Percentiles rank a stretch among this genome's conserved stretches.
Evolutionary conservation across 257 asterid genomes (phyloP).

Genomic region (Primulina eburnea): DNA sequence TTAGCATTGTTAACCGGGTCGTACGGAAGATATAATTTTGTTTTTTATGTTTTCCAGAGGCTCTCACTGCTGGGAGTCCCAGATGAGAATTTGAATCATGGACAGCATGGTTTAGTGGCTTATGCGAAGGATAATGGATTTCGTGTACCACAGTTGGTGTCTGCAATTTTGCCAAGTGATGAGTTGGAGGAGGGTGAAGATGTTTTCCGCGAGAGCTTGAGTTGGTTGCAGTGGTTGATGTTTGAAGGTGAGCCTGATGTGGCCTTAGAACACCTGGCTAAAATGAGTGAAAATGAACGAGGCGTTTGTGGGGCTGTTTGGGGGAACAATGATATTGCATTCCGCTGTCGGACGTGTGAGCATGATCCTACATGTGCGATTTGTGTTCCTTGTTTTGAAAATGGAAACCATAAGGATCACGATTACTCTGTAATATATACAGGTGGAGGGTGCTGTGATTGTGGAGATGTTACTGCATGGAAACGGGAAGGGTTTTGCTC

Average conservation of each 20-base stretch:
- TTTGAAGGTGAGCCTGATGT: slow-evolving; percentile 67
- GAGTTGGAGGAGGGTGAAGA: slow-evolving; percentile 54
- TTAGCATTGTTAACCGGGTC: slow-evolving; percentile 11
- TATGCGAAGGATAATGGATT: slow-evolving; percentile 54
- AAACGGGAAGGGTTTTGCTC: slow-evolving; percentile 95
- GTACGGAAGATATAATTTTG: slow-evolving; percentile 3
- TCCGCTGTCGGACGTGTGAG: slow-evolving; percentile 90
- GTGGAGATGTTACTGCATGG: slow-evolving; percentile 99
- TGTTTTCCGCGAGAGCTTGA: slow-evolving; percentile 51
- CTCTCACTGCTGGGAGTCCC: slow-evolving; percentile 66
- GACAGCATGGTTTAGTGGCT: slow-evolving; percentile 54
- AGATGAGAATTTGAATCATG: slow-evolving; percentile 42
- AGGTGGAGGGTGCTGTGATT: slow-evolving; percentile 97
- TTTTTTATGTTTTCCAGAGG: slow-evolving; percentile 53
- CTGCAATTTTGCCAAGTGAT: slow-evolving; percentile 65
- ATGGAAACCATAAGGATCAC: slow-evolving; percentile 92
- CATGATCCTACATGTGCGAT: slow-evolving; percentile 96
- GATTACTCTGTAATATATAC: slow-evolving; percentile 86
- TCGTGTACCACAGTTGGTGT: slow-evolving; percentile 44
- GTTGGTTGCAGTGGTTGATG: slow-evolving; percentile 95
- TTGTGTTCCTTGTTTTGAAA: slow-evolving; percentile 90
- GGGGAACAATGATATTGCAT: slow-evolving; percentile 89
- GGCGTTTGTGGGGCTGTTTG: slow-evolving; percentile 98
- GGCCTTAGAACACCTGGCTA: slow-evolving; percentile 58
- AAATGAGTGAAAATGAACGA: slow-evolving; percentile 52